A percentile compares a stretch with the other conserved stretches of the same genome.
These are phyloP conservation scores for Camellia oleifera DNA, from an alignment of 179 eudicot genomes.

Conservation along the genomic window DNA sequence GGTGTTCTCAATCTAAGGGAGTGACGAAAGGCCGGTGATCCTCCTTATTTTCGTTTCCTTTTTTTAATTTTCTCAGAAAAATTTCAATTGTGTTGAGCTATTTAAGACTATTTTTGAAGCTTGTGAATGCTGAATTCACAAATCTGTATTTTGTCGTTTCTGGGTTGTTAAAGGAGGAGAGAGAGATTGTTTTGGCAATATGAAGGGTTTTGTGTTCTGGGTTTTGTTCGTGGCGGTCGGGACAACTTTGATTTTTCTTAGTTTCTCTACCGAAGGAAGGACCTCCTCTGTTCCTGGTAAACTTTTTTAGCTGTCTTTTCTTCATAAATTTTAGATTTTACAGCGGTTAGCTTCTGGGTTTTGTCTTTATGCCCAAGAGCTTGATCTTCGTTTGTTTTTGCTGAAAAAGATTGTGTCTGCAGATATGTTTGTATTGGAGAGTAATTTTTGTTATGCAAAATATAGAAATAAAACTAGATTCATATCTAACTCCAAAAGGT, in stretches of 20 bases:
- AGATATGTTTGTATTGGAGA: too few species aligned
- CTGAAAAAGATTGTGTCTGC: too few species aligned
- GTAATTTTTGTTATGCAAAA: too few species aligned
- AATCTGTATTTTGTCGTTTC: too few species aligned
- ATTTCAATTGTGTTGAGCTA: slow-evolving; percentile 22
- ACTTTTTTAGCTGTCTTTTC: neutral
- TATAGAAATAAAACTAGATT: too few species aligned
- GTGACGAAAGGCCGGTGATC: slow-evolving; percentile 9
- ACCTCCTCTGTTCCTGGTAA: slow-evolving; percentile 11
- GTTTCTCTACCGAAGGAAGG: slow-evolving; percentile 6
- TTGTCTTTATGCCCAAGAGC: too few species aligned
- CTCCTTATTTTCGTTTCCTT: neutral
- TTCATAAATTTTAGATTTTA: too few species aligned
- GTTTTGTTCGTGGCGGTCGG: slow-evolving; percentile 23
- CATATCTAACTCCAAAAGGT: too few species aligned
- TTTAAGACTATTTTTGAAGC: slow-evolving; percentile 8
- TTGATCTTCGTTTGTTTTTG: too few species aligned
- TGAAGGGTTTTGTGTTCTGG: slow-evolving; percentile 25
- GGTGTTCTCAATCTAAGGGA: slow-evolving; percentile 7
- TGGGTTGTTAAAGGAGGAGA: neutral
- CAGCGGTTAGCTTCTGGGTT: neutral
- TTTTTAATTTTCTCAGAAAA: neutral
- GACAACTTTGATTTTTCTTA: slow-evolving; percentile 16
- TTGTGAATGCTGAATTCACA: neutral
- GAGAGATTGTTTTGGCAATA: neutral